Evolutionary conservation across 768 basidiomycete species (phyloP).

Genomic region (Suillus bovinus): DNA sequence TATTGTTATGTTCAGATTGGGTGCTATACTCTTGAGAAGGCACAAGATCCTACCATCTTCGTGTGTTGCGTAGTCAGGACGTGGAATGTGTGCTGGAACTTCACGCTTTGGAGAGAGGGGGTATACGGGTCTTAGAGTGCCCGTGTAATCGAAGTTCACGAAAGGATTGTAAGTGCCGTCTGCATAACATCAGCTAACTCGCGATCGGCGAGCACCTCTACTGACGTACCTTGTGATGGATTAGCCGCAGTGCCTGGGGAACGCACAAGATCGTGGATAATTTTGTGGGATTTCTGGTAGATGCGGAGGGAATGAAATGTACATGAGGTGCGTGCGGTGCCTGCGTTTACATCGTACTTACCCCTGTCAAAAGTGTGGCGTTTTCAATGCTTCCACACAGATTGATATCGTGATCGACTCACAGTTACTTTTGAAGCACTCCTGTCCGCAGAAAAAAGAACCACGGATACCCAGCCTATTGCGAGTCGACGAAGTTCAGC

Average conservation of each 20-base stretch:
- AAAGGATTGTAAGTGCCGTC: constrained; percentile 84
- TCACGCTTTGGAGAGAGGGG: constrained; percentile 78
- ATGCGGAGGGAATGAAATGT: constrained; percentile 9
- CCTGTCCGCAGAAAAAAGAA: constrained; percentile 92
- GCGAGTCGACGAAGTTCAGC: constrained; percentile 16
- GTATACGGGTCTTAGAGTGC: constrained; percentile 77
- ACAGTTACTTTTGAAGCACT: constrained; percentile 96
- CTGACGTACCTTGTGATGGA: constrained; percentile 7
- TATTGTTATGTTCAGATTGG: constrained; percentile 24
- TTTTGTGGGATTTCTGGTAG: constrained; percentile 77
- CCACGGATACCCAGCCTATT: constrained; percentile 75
- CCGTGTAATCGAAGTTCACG: constrained; percentile 75
- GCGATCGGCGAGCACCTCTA: neutral
- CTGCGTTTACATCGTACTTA: constrained; percentile 12
- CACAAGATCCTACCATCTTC: constrained; percentile 53
- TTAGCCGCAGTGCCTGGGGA: constrained; percentile 22
- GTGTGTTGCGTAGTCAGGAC: constrained; percentile 79
- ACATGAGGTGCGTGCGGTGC: neutral
- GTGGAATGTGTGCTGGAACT: constrained; percentile 81
- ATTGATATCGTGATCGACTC: constrained; percentile 37
- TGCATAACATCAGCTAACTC: constrained; percentile 28
- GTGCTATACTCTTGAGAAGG: constrained; percentile 28
- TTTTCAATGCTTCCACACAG: neutral
- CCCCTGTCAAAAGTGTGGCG: constrained; percentile 23
- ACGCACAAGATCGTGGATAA: constrained; percentile 64